Evolutionary conservation across 148 eudicot species (phyloP), one percentile per base, ranked within the genome.

Genomic region (Limonium bicolor): DNA sequence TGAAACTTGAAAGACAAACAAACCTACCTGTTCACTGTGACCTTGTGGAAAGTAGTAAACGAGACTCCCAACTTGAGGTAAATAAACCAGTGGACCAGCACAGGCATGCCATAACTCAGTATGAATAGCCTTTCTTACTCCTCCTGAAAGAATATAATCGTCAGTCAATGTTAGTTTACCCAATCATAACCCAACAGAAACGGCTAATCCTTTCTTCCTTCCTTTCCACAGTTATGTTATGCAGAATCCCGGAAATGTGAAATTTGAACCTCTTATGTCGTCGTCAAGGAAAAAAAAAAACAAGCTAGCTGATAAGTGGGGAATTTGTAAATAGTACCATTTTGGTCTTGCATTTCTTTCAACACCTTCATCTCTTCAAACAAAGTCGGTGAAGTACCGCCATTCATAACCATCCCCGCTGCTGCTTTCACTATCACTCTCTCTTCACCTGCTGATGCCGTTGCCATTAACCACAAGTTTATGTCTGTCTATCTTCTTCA

Each of bases 61-160:
- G 35, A 90, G 82, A 72, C 85, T 84, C 58, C 97, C 97, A 7
- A 80, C 73, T 56, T 73, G 93, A 60, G 97, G 97, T 76, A 90
- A 69, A 27, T 63, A 75, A 18, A 78, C 92, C 41, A 90, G 64
- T 36, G 97, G 97, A 4, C 97, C 97, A 60, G 97, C 97, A 59
- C 95, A 90, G 9, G 97, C 97, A 57, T 84, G 97, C 97, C 97
- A 90, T 30, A 90, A 55, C 72, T 84, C 95, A 1, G 93, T 74
- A 50, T 71, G 68, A 22, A 90, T 68, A 17, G 58, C 62, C 74
- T 76, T 86, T 36, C 64, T 58, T 1, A 45, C 51, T 35, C 75
- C 93, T 86, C 75, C 93, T 86, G 42, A 50, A 59, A 34, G 15
- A 45, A 21, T 21, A 10, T n/a, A n/a, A n/a, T n/a, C n/a, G n/a